phyloP scores from a whole-genome alignment of 257 asterid genomes.

The Solanum boliviense region DNA sequence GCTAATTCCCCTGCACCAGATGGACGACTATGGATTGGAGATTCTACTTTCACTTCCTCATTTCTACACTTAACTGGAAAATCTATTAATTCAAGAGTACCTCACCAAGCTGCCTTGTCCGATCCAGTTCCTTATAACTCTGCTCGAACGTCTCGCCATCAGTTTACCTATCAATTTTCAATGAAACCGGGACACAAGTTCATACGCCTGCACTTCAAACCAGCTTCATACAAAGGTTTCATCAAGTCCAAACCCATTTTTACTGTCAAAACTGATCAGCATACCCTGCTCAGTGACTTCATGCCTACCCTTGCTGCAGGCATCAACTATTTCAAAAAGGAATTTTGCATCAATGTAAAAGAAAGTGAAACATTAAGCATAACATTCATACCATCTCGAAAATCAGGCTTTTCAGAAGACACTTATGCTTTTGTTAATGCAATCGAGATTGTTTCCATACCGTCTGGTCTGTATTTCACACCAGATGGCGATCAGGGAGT shows the following conservation, averaged over 20 bases:
- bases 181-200: slow-evolving; percentile 18
- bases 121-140: slow-evolving; percentile 11
- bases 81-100: slow-evolving; percentile 21
- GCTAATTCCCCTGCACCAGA: slow-evolving; percentile 17
- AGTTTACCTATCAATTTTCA: slow-evolving; percentile 11
- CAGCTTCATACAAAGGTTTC: slow-evolving; percentile 15
- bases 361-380: slow-evolving; percentile 19
- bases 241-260: slow-evolving; percentile 14
- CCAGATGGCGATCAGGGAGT: slow-evolving; percentile 27
- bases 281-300: slow-evolving; percentile 19
- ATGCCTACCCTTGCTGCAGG: slow-evolving; percentile 15
- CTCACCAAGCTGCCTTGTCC: neutral
- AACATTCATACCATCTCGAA: slow-evolving; percentile 28
- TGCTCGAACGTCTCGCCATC: slow-evolving; percentile 15
- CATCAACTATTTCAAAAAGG: neutral
- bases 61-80: slow-evolving; percentile 28
- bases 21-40: slow-evolving; percentile 49
- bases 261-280: slow-evolving; percentile 11
- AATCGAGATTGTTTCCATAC: slow-evolving; percentile 36
- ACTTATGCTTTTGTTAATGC: slow-evolving; percentile 46
- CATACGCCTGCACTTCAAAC: slow-evolving; percentile 23
- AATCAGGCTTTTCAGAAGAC: neutral
- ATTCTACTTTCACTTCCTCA: slow-evolving; percentile 11
- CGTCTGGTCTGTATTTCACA: slow-evolving; percentile 22
- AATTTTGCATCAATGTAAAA: slow-evolving; percentile 34